Conservation (phyloP, 441 rosid genomes). For the Macaranga tanarius region DNA sequence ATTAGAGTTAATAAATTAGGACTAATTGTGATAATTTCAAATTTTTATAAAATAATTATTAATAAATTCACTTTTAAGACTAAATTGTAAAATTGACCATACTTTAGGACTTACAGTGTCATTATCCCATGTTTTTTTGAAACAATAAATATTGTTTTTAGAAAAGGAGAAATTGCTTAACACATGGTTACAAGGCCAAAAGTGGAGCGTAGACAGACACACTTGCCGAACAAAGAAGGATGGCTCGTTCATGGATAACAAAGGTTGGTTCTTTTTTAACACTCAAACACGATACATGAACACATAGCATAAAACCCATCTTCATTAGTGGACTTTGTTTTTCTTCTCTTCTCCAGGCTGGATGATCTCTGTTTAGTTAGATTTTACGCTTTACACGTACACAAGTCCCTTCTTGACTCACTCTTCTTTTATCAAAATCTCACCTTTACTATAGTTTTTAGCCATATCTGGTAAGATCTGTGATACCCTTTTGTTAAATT, state of each 20-base stretch:
- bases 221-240: constrained; percentile 8
- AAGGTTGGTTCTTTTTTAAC: neutral
- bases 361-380: constrained; percentile 15
- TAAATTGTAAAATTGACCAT: too few species aligned
- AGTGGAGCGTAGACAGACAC: neutral
- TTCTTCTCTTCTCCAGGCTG: neutral
- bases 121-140: too few species aligned
- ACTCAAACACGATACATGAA: neutral
- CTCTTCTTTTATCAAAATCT: neutral
- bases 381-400: neutral
- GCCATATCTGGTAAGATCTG: constrained; percentile 20
- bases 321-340: neutral
- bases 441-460: neutral
- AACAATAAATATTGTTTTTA: too few species aligned
- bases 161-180: too few species aligned
- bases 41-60: too few species aligned
- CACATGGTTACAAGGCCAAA: neutral
- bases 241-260: constrained; percentile 4
- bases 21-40: too few species aligned
- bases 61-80: too few species aligned
- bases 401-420: neutral
- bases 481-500: neutral
- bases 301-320: too few species aligned
- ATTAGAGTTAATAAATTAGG: too few species aligned
- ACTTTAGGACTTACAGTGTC: too few species aligned